phyloP scores from a whole-genome alignment of 441 rosid species.

The Daphne laureola region DNA sequence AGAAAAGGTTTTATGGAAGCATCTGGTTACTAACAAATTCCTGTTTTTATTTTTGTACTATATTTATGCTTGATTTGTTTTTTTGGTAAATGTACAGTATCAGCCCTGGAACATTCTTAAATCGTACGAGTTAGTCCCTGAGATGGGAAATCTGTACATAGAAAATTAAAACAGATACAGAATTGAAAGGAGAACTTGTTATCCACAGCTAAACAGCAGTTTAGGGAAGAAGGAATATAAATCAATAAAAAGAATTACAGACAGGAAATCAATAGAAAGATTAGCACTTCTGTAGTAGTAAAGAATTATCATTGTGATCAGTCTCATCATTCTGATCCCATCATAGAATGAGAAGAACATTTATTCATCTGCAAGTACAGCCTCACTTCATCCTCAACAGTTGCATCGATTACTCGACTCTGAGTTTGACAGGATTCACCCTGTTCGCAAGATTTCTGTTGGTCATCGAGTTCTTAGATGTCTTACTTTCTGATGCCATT shows the following conservation, averaged over 20 bases:
- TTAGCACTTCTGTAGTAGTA: too few relatives aligned
- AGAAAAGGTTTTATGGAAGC: too few relatives aligned
- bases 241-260: neutral
- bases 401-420: conserved; percentile 21
- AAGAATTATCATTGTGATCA: too few relatives aligned
- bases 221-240: neutral
- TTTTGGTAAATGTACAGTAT: neutral
- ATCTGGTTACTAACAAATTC: too few relatives aligned
- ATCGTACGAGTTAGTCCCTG: too few relatives aligned
- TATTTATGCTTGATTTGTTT: neutral
- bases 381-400: neutral
- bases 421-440: conserved; percentile 27
- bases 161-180: too few relatives aligned
- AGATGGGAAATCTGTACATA: neutral
- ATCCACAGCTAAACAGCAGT: too few relatives aligned
- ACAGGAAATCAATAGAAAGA: too few relatives aligned
- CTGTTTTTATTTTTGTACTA: neutral
- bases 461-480: conserved; percentile 21
- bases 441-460: conserved; percentile 19
- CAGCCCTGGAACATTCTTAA: too few relatives aligned
- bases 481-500: conserved; percentile 27
- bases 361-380: neutral
- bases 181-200: too few relatives aligned
- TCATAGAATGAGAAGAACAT: neutral
- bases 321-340: neutral